phyloP scores from a whole-genome alignment of 352 stramenopile species.

The Phytophthora fragariae region DNA sequence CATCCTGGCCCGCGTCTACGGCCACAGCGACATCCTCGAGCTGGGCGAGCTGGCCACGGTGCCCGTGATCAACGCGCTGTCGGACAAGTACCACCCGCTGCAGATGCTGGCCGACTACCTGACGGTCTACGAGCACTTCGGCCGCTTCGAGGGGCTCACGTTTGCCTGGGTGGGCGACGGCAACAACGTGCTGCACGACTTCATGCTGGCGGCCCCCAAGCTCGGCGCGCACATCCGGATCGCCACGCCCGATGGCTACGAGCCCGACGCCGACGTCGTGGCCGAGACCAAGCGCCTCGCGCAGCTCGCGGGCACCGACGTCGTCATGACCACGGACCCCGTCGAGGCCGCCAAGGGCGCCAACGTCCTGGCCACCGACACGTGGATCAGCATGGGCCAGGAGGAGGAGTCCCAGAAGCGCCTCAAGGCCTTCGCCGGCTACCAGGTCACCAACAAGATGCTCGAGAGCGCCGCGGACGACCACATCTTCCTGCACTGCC shows the following conservation, averaged over 20 bases:
- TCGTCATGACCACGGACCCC: slow-evolving; percentile 91
- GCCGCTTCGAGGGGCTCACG: slow-evolving; percentile 90
- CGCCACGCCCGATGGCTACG: slow-evolving; percentile 94
- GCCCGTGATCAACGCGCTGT: slow-evolving; percentile 98
- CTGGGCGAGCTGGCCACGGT: slow-evolving; percentile 92
- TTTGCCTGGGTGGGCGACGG: slow-evolving; percentile 98
- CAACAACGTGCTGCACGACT: slow-evolving; percentile 98
- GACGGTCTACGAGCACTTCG: slow-evolving; percentile 94
- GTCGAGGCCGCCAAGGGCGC: slow-evolving; percentile 93
- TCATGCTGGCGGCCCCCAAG: slow-evolving; percentile 95
- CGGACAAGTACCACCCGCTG: slow-evolving; percentile 97
- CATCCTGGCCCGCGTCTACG: slow-evolving; percentile 96
- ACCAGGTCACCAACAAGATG: slow-evolving; percentile 94
- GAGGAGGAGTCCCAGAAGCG: slow-evolving; percentile 95
- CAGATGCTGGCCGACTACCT: slow-evolving; percentile 98
- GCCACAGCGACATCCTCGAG: slow-evolving; percentile 90
- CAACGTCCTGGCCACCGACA: slow-evolving; percentile 97
- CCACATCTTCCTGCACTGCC: slow-evolving; percentile 98
- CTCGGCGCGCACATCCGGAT: slow-evolving; percentile 93
- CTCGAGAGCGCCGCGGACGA: slow-evolving; percentile 91
- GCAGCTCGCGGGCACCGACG: slow-evolving; percentile 67
- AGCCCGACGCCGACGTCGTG: slow-evolving; percentile 91
- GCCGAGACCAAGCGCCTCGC: slow-evolving; percentile 91
- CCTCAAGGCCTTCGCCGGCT: slow-evolving; percentile 95
- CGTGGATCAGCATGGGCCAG: slow-evolving; percentile 97